Conservation (phyloP, 176 grass and related monocot species). For the Melocanna baccifera region DNA sequence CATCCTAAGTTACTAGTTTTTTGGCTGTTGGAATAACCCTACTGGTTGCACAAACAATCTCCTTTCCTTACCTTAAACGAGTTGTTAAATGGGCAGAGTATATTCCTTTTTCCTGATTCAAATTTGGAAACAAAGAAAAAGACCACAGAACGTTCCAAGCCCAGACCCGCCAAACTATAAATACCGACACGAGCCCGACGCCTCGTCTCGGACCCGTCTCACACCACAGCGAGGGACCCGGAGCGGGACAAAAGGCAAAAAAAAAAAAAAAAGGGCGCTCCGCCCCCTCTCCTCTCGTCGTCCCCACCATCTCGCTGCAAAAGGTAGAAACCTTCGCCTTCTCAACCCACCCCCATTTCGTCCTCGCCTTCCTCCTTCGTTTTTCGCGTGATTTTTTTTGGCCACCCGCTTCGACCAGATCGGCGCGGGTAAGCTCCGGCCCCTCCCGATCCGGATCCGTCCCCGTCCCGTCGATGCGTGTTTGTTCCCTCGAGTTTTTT, state of each 20-base stretch:
- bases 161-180: conserved; percentile 12
- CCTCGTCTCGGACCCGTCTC: neutral
- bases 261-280: neutral
- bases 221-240: conserved; percentile 24
- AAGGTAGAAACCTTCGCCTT: conserved; percentile 22
- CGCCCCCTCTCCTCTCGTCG: conserved; percentile 16
- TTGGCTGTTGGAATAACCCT: neutral
- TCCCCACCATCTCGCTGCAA: conserved; percentile 29
- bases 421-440: conserved; percentile 23
- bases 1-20: too few species aligned
- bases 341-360: neutral
- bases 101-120: neutral
- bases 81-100: neutral
- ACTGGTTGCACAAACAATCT: neutral
- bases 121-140: neutral
- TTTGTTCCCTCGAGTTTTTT: neutral
- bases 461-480: neutral
- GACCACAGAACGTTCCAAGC: neutral
- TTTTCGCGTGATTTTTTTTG: neutral
- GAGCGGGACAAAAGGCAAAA: neutral
- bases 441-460: conserved; percentile 33
- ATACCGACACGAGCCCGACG: neutral
- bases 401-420: conserved; percentile 2
- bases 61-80: neutral
- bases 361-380: neutral